Evolutionary conservation across 805 yeast genomes (phyloP).

Genomic region (Candida ascalaphidarum): DNA sequence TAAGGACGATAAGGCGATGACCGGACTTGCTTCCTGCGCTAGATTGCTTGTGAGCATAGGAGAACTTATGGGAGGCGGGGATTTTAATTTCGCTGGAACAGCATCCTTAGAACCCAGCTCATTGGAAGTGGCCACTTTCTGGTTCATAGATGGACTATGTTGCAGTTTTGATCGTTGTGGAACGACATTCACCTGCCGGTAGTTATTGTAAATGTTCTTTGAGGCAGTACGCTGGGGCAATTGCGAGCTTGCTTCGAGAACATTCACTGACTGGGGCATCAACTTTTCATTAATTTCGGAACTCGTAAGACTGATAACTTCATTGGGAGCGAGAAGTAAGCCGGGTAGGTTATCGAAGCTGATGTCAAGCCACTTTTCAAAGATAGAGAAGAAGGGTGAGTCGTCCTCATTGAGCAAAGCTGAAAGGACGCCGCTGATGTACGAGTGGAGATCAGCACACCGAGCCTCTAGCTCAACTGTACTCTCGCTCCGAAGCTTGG

Average conservation of each 20-base stretch:
- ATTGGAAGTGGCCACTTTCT: too few relatives aligned
- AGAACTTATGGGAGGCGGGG: too few relatives aligned
- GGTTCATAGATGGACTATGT: too few relatives aligned
- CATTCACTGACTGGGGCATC: slow-evolving; percentile 4
- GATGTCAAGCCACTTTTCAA: slow-evolving; percentile 21
- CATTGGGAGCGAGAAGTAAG: slow-evolving; percentile 9
- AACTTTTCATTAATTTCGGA: slow-evolving; percentile 14
- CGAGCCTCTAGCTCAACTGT: too few relatives aligned
- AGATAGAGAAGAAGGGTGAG: slow-evolving; percentile 13
- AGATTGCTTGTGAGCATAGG: too few relatives aligned
- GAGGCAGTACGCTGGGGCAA: slow-evolving; percentile 15
- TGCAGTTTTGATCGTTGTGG: too few relatives aligned
- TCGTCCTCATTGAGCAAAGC: slow-evolving; percentile 19
- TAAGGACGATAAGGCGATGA: too few relatives aligned
- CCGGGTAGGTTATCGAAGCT: slow-evolving; percentile 21
- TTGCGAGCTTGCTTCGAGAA: too few relatives aligned
- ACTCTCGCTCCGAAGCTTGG: too few relatives aligned
- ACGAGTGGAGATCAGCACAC: slow-evolving; percentile 31
- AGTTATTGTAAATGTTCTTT: slow-evolving; percentile 23
- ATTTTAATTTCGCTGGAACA: too few relatives aligned
- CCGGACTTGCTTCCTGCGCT: too few relatives aligned
- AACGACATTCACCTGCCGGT: slow-evolving; percentile 24
- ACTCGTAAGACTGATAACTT: slow-evolving; percentile 7
- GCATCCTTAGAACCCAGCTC: too few relatives aligned
- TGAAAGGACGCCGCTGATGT: slow-evolving; percentile 26